phyloP scores from a whole-genome alignment of 1,139 yeast species.

The Trichomonascaceae sp. region DNA sequence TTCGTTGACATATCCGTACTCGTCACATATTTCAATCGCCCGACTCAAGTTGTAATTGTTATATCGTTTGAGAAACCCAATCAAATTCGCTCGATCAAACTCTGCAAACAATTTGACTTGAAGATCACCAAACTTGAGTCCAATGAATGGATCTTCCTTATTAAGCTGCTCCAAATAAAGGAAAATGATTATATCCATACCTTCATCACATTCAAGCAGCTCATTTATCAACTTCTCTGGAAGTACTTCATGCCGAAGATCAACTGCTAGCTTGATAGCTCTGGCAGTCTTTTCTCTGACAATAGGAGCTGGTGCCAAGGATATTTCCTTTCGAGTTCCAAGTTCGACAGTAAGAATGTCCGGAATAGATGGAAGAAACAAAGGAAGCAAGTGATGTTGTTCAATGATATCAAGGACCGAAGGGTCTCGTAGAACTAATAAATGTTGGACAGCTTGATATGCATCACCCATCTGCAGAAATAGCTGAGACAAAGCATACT shows the following conservation, averaged over 20 bases:
- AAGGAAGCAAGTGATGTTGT: slow-evolving; percentile 53
- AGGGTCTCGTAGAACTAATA: slow-evolving; percentile 50
- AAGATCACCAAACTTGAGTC: slow-evolving; percentile 57
- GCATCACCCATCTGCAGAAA: slow-evolving; percentile 57
- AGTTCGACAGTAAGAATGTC: slow-evolving; percentile 47
- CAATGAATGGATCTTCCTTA: slow-evolving; percentile 47
- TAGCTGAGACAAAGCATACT: slow-evolving; percentile 45
- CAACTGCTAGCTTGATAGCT: slow-evolving; percentile 53
- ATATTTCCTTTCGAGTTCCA: slow-evolving; percentile 31
- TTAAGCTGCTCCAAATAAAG: slow-evolving; percentile 56
- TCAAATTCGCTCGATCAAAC: slow-evolving; percentile 47
- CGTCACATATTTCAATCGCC: slow-evolving; percentile 62
- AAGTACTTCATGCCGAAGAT: slow-evolving; percentile 57
- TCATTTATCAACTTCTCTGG: slow-evolving; percentile 46
- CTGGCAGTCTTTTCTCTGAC: slow-evolving; percentile 39
- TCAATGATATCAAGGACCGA: slow-evolving; percentile 54
- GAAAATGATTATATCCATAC: slow-evolving; percentile 44
- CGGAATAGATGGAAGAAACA: slow-evolving; percentile 45
- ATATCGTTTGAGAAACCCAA: slow-evolving; percentile 48
- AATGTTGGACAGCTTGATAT: slow-evolving; percentile 54
- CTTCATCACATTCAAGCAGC: slow-evolving; percentile 32
- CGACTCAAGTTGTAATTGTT: slow-evolving; percentile 60
- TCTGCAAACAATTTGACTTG: slow-evolving; percentile 60
- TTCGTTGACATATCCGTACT: slow-evolving; percentile 52
- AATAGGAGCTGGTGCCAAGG: slow-evolving; percentile 39